Evolutionary conservation across 2,329 filamentous ascomycete species (phyloP).

Genomic region (Magnaporthiopsis incrustans): DNA sequence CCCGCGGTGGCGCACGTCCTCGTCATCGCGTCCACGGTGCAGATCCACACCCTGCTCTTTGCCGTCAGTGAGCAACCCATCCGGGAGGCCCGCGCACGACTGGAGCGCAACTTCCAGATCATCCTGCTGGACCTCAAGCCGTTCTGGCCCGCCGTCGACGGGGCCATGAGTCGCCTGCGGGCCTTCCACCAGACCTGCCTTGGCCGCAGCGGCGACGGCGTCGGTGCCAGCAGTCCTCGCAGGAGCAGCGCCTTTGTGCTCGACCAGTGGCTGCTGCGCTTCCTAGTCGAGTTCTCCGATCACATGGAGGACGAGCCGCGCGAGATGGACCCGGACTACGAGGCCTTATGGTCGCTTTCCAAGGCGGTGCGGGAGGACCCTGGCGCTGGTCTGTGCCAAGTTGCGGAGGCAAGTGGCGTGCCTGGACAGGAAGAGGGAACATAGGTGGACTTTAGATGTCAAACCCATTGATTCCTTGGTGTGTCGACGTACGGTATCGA

Average conservation of each 20-base stretch:
- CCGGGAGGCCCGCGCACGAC: constrained; percentile 22
- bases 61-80: constrained; percentile 27
- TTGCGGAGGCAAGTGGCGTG: too few species aligned
- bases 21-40: constrained; percentile 36
- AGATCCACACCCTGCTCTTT: constrained; percentile 38
- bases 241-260: constrained; percentile 29
- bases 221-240: constrained; percentile 14
- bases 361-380: not conserved
- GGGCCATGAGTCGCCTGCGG: constrained; percentile 28
- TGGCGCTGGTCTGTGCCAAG: too few species aligned
- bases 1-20: constrained; percentile 37
- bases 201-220: not conserved
- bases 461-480: too few species aligned
- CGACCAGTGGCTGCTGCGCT: constrained; percentile 33
- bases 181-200: constrained; percentile 33
- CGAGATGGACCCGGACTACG: not conserved
- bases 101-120: constrained; percentile 37
- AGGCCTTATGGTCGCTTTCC: not conserved
- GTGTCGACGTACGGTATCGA: too few species aligned
- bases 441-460: too few species aligned
- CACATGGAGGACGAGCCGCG: not conserved
- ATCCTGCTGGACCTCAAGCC: constrained; percentile 27
- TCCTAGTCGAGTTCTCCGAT: constrained; percentile 19
- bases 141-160: constrained; percentile 32
- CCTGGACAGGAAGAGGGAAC: too few species aligned